Evolutionary conservation across 768 basidiomycete species (phyloP).

Genomic region (Auriscalpium orientale): DNA sequence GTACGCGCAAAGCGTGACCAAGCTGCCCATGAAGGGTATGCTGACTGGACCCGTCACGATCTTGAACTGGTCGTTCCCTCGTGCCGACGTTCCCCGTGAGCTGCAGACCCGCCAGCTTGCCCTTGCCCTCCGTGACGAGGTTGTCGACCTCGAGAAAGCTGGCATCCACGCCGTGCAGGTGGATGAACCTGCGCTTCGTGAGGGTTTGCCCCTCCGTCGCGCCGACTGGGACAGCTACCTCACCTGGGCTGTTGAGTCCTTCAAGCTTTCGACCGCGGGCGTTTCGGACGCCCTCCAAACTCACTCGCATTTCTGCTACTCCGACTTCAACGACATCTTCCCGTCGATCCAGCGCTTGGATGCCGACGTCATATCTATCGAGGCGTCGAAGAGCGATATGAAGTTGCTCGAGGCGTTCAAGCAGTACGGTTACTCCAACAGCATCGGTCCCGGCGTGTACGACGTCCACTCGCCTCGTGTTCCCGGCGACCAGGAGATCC

Average conservation of each 20-base stretch:
- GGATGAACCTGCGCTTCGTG: slow-evolving; percentile 98
- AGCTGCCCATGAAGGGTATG: slow-evolving; percentile 99
- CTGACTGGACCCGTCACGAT: slow-evolving; percentile 97
- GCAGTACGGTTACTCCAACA: slow-evolving; percentile 90
- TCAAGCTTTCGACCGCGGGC: slow-evolving; percentile 95
- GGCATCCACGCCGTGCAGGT: slow-evolving; percentile 98
- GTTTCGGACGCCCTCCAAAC: slow-evolving; percentile 92
- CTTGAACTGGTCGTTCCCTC: slow-evolving; percentile 99
- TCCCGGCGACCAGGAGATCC: slow-evolving; percentile 88
- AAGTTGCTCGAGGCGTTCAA: slow-evolving; percentile 95
- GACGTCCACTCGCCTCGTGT: slow-evolving; percentile 99
- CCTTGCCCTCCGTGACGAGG: slow-evolving; percentile 96
- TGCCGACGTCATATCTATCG: slow-evolving; percentile 98
- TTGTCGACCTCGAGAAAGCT: slow-evolving; percentile 92
- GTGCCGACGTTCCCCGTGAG: slow-evolving; percentile 93
- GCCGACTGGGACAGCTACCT: slow-evolving; percentile 96
- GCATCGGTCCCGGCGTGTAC: slow-evolving; percentile 97
- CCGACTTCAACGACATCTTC: slow-evolving; percentile 99
- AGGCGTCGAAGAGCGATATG: slow-evolving; percentile 98
- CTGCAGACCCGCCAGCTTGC: slow-evolving; percentile 98
- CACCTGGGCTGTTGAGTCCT: slow-evolving; percentile 97
- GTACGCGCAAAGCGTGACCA: slow-evolving; percentile 92
- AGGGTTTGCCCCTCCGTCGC: slow-evolving; percentile 95
- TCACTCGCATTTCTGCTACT: slow-evolving; percentile 99
- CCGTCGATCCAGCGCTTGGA: slow-evolving; percentile 93